A percentile compares a stretch with the other conserved stretches of the same genome.
Conservation (phyloP, 768 basidiomycete species). For the Leccinum aurantiacum region DNA sequence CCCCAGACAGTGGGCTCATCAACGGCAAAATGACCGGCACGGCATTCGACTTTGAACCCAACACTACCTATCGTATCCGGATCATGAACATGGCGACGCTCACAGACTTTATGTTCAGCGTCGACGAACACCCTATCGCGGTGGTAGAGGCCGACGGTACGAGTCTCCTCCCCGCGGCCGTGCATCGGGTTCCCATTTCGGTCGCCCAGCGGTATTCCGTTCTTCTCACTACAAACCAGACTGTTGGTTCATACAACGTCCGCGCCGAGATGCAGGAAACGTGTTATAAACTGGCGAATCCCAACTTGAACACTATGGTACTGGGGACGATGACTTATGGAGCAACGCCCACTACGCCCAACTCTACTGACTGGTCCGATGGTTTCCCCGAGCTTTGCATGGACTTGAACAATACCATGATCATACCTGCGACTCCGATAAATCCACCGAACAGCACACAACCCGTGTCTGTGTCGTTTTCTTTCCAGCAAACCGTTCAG, state of each 20-base stretch:
- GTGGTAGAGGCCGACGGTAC: constrained; percentile 52
- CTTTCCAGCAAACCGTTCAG: constrained; percentile 26
- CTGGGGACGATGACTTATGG: constrained; percentile 31
- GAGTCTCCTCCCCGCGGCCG: constrained; percentile 38
- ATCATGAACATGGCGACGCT: constrained; percentile 49
- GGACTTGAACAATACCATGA: constrained; percentile 32
- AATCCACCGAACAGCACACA: constrained; percentile 31
- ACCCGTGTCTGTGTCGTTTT: constrained; percentile 18
- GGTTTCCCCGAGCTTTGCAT: constrained; percentile 21
- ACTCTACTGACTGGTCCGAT: constrained; percentile 30
- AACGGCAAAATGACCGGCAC: constrained; percentile 30
- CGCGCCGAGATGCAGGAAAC: constrained; percentile 37
- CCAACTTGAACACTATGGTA: constrained; percentile 30
- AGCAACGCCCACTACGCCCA: constrained; percentile 23
- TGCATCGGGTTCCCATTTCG: constrained; percentile 40
- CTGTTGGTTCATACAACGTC: constrained; percentile 35
- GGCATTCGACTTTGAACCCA: constrained; percentile 34
- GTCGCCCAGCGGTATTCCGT: constrained; percentile 55
- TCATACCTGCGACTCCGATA: constrained; percentile 26
- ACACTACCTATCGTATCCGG: constrained; percentile 45
- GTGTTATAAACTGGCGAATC: constrained; percentile 33
- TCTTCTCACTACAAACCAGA: constrained; percentile 42
- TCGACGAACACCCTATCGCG: constrained; percentile 46
- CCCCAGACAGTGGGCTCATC: constrained; percentile 39
- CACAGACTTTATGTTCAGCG: constrained; percentile 43